Evolutionary conservation across 805 yeast species (phyloP).

Genomic region (Priceomyces castillae): DNA sequence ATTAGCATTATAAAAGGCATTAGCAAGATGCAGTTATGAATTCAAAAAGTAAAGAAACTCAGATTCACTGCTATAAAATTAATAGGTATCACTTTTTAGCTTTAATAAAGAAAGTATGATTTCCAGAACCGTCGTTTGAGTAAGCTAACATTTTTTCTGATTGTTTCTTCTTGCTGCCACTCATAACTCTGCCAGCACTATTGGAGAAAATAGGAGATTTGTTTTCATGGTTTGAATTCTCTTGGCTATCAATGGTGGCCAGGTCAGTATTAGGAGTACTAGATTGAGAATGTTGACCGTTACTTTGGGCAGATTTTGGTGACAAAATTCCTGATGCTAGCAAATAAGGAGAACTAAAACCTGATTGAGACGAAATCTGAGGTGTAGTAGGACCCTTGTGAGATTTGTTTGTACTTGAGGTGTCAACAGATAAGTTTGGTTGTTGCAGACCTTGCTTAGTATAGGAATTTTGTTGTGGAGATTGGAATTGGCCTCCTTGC

Average conservation of each 20-base stretch:
- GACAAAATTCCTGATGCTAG: constrained; percentile 61
- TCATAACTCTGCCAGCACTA: constrained; percentile 23
- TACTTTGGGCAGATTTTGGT: constrained; percentile 38
- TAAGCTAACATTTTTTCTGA: constrained; percentile 40
- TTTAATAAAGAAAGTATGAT: constrained; percentile 35
- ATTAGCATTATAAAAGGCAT: not conserved
- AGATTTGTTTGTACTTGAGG: constrained; percentile 14
- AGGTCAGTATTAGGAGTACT: constrained; percentile 14
- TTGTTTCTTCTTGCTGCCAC: constrained; percentile 17
- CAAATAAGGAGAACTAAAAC: constrained; percentile 67
- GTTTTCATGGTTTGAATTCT: constrained; percentile 10
- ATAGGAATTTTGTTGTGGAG: constrained; percentile 1
- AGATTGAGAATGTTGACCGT: constrained; percentile 7
- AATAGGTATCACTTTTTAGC: constrained; percentile 22
- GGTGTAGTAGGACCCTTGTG: constrained; percentile 38
- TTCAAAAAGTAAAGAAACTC: not conserved
- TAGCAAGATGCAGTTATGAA: not conserved
- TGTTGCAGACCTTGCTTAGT: constrained; percentile 5
- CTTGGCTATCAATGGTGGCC: constrained; percentile 14
- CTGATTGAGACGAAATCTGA: constrained; percentile 32
- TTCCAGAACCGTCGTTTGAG: constrained; percentile 39
- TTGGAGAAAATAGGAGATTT: constrained; percentile 20
- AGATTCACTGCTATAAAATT: not conserved
- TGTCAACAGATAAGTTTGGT: constrained; percentile 35
- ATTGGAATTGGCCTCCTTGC: constrained; percentile 3